Conservation (phyloP, 208 protist species). For the Trypanosoma scelopori region DNA sequence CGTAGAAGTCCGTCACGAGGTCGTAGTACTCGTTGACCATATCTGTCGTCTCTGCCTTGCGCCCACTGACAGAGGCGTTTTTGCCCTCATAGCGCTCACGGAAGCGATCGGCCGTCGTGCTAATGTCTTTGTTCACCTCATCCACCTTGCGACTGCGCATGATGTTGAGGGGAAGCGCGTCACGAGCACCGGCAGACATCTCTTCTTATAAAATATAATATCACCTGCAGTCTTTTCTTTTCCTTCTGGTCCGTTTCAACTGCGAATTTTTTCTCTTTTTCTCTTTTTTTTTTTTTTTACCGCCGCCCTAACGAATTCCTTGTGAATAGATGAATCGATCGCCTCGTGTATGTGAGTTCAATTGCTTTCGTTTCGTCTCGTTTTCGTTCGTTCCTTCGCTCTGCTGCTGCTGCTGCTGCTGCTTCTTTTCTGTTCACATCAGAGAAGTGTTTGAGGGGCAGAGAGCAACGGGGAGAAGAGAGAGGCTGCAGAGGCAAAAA, state of each 20-base stretch:
- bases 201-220: conserved; percentile 9
- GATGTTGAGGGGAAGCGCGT: conserved; percentile 46
- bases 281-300: too few species aligned
- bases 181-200: conserved; percentile 66
- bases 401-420: too few species aligned
- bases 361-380: too few species aligned
- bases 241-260: too few species aligned
- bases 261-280: not conserved
- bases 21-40: conserved; percentile 97
- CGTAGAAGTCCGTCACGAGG: conserved; percentile 97
- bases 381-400: too few species aligned
- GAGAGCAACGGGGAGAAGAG: too few species aligned
- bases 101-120: conserved; percentile 72
- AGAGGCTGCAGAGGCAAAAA: too few species aligned
- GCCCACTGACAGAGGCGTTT: conserved; percentile 56
- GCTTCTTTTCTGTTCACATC: too few species aligned
- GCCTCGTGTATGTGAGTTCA: too few species aligned
- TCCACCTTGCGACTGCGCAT: conserved; percentile 52
- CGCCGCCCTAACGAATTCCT: too few species aligned
- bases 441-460: too few species aligned
- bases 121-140: conserved; percentile 58
- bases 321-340: too few species aligned
- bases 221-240: conserved; percentile 7
- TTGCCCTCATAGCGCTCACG: conserved; percentile 70
- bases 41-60: conserved; percentile 70